Evolutionary conservation across 169 alveolate genomes (phyloP).

Genomic region (Amoebophrya sp.): DNA sequence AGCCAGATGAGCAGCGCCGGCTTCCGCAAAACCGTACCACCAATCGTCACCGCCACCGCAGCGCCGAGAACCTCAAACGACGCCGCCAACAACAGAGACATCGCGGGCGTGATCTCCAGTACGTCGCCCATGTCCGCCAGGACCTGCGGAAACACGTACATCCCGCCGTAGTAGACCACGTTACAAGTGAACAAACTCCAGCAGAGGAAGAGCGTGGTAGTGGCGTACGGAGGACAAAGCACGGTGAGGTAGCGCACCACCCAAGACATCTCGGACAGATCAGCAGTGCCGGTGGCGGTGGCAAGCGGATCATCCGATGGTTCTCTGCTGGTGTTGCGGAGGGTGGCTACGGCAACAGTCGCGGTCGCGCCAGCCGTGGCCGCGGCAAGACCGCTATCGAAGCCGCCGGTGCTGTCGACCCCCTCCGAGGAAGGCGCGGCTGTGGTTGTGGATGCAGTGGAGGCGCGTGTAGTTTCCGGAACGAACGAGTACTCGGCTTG

Average conservation of each 20-base stretch:
- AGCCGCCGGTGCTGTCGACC: background rate
- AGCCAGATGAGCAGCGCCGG: background rate
- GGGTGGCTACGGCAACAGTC: background rate
- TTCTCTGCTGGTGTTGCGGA: background rate
- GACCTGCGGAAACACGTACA: background rate
- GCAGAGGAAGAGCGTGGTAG: background rate
- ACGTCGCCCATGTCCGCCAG: background rate
- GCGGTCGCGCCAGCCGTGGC: background rate
- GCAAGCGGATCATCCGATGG: background rate
- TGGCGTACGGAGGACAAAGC: background rate
- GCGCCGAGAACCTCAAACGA: background rate
- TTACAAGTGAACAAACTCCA: background rate
- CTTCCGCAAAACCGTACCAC: background rate
- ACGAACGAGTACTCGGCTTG: background rate
- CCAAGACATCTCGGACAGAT: background rate
- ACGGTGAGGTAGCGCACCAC: background rate
- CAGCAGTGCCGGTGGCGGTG: background rate
- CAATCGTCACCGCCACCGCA: background rate
- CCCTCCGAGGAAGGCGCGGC: background rate
- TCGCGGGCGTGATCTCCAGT: background rate
- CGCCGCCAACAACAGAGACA: background rate
- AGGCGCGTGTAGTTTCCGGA: too few species aligned
- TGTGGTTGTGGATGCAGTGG: too few species aligned
- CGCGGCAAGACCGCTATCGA: background rate
- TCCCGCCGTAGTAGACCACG: background rate